Evolutionary conservation across 2,329 filamentous ascomycete genomes (phyloP), one percentile per base, ranked within the genome.

Genomic region (Volutella citrinella): DNA sequence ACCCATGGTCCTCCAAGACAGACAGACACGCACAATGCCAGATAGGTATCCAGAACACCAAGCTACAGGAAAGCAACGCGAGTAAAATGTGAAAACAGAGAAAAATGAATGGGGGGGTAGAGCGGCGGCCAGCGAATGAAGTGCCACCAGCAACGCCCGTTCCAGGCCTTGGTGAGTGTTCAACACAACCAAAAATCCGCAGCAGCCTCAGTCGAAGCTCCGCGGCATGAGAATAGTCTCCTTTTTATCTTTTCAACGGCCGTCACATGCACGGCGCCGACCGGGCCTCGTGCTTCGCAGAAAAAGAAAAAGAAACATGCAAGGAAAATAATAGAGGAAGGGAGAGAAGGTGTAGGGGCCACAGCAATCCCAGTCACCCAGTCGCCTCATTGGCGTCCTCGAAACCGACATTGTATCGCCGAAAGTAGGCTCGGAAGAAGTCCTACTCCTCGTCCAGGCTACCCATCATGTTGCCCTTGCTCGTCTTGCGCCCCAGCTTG

Each of bases 401-500:
- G 40, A 55, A 54, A 15, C 36, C 44, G 31, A 54, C 43, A 29
- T 48, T 36, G 39, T 45, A 46, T 37, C 42, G 43, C 33, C 46
- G 42, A 51, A 57, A 54, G 50, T 56, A 52, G 40, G 49, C 45
- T 48, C 50, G 54, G 42, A 58, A 55, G 52, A 51, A 53, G 45
- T 54, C 45, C 64, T 66, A 75, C 58, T 78, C 75, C 55, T 79
- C 75, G 34, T 76, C 68, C 42, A 79, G 56, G 45, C 72, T 72
- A 33, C 66, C 67, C 74, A 78, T 77, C 40, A 64, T 54, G 41
- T 60, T 69, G 30, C 60, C 65, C 57, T 78, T 82, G 54, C 74
- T 79, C 27, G 67, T 68, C 65, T 85, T 87, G 58, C 80, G 82
- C 19, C 84, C 82, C 31, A 89, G 71, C 57, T 84, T 86, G 53